Percentiles rank a stretch among this genome's conserved stretches.
Evolutionary conservation across 345 rosid species (phyloP).

Genomic region (Geranium rotundifolium): DNA sequence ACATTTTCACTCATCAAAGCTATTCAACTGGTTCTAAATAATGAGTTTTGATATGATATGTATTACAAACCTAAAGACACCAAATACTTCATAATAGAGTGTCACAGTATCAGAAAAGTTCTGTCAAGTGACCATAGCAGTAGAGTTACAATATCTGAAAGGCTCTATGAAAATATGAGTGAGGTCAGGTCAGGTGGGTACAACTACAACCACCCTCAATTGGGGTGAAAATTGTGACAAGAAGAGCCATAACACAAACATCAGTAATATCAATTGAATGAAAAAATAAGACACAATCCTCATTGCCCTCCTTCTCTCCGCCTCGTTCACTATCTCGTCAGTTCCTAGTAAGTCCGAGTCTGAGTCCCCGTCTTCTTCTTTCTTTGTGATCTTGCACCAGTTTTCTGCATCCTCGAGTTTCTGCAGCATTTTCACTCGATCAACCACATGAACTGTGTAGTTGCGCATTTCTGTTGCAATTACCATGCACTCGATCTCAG

Average conservation of each 20-base stretch:
- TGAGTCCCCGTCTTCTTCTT: slow-evolving; percentile 34
- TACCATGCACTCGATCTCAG: slow-evolving; percentile 59
- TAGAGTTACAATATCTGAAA: too few species aligned
- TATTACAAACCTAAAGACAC: too few species aligned
- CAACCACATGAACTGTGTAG: slow-evolving; percentile 22
- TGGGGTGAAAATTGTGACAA: slow-evolving; percentile 28
- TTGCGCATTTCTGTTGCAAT: slow-evolving; percentile 30
- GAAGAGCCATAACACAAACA: slow-evolving; percentile 32
- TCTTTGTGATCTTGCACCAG: slow-evolving; percentile 35
- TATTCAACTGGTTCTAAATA: too few species aligned
- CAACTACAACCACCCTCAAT: slow-evolving; percentile 21
- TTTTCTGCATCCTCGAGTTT: slow-evolving; percentile 39
- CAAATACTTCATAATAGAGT: too few species aligned
- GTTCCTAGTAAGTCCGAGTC: slow-evolving; percentile 36
- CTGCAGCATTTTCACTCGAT: slow-evolving; percentile 10
- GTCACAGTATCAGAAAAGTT: too few species aligned
- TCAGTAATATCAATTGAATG: slow-evolving; percentile 45
- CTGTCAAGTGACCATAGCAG: too few species aligned
- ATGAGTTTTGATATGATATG: too few species aligned
- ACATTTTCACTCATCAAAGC: too few species aligned
- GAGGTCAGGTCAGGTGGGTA: too few species aligned
- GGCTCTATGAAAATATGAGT: too few species aligned
- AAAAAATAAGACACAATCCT: slow-evolving; percentile 38
- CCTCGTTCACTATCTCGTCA: slow-evolving; percentile 38
- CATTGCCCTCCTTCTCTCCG: slow-evolving; percentile 34